These are phyloP conservation scores for Pyrenochaeta sp. DNA, from an alignment of 2,329 filamentous ascomycete species.

Conservation along the genomic window DNA sequence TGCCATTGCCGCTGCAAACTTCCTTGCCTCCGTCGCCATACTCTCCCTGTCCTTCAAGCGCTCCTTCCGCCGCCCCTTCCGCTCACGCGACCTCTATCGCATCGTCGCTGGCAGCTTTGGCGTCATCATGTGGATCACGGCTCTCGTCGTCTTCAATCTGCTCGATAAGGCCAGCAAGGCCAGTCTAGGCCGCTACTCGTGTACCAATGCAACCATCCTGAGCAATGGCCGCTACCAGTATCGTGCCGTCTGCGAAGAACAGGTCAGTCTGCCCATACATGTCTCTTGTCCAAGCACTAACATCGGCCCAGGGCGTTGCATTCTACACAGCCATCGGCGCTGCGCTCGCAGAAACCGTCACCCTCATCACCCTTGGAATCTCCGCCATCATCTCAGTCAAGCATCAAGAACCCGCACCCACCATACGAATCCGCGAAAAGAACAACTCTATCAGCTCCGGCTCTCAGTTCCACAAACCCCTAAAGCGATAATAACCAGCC, in stretches of 20 bases:
- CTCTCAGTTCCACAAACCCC: constrained; percentile 22
- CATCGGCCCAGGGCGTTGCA: constrained; percentile 35
- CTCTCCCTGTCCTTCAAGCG: constrained; percentile 41
- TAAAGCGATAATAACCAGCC: constrained; percentile 17
- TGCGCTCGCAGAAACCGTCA: constrained; percentile 39
- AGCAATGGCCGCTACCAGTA: constrained; percentile 48
- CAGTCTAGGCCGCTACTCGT: constrained; percentile 46
- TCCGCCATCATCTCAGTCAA: constrained; percentile 38
- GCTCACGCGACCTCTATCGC: constrained; percentile 44
- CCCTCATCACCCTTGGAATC: constrained; percentile 41
- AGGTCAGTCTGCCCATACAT: constrained; percentile 28
- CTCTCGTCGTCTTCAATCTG: constrained; percentile 41
- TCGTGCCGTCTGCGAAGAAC: constrained; percentile 47
- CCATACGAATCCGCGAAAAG: constrained; percentile 35
- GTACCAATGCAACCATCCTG: constrained; percentile 41
- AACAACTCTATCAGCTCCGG: constrained; percentile 32
- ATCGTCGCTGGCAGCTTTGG: constrained; percentile 43
- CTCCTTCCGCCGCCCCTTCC: constrained; percentile 43
- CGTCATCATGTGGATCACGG: constrained; percentile 44
- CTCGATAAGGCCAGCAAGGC: constrained; percentile 47
- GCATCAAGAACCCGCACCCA: constrained; percentile 28
- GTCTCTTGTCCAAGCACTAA: constrained; percentile 19
- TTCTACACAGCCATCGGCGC: constrained; percentile 48
- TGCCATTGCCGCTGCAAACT: constrained; percentile 41
- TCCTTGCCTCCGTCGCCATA: constrained; percentile 43